Evolutionary conservation across 805 yeast genomes (phyloP).

Genomic region (Spathaspora arborariae): DNA sequence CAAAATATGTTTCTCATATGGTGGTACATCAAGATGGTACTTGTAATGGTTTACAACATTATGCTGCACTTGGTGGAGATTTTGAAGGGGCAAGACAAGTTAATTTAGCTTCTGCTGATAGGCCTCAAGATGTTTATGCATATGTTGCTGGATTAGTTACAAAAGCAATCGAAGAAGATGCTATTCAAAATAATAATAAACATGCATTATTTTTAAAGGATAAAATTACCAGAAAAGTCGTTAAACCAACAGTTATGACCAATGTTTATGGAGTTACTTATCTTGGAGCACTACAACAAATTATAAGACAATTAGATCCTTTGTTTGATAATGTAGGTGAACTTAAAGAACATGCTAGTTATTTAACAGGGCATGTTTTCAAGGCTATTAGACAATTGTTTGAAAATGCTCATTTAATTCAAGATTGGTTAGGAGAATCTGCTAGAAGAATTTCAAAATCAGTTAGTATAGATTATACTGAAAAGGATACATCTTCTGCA

Average conservation of each 20-base stretch:
- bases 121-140: constrained; percentile 74
- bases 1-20: constrained; percentile 60
- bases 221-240: constrained; percentile 77
- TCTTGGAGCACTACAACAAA: constrained; percentile 89
- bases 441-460: constrained; percentile 72
- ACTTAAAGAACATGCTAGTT: constrained; percentile 36
- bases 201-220: constrained; percentile 55
- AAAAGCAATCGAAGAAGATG: constrained; percentile 50
- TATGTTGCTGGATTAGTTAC: constrained; percentile 66
- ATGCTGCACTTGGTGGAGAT: constrained; percentile 86
- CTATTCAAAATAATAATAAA: constrained; percentile 46
- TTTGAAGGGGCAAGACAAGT: constrained; percentile 79
- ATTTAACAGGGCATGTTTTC: constrained; percentile 75
- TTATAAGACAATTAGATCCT: constrained; percentile 69
- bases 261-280: constrained; percentile 96
- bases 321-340: constrained; percentile 46
- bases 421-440: constrained; percentile 91
- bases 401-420: constrained; percentile 89
- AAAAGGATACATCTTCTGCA: constrained; percentile 47
- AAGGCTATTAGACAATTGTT: constrained; percentile 81
- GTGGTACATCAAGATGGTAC: constrained; percentile 89
- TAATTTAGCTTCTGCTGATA: constrained; percentile 64
- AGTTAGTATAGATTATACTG: constrained; percentile 59
- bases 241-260: constrained; percentile 97
- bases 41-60: constrained; percentile 82